phyloP scores from a whole-genome alignment of 2,329 filamentous ascomycete genomes.

The Ploettnerulaceae sp. region DNA sequence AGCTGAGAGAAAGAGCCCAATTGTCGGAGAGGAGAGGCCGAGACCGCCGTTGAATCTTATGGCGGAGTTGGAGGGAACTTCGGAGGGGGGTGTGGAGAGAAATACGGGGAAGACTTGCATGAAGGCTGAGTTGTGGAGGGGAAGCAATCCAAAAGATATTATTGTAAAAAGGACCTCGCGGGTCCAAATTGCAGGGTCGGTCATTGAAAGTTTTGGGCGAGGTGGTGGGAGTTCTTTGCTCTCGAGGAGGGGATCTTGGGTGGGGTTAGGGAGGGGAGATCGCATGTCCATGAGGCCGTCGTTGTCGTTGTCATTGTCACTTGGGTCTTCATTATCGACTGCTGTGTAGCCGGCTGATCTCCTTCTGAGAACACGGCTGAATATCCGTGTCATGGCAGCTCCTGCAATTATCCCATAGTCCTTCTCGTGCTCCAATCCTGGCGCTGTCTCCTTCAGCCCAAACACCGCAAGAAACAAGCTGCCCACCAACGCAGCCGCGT shows the following conservation, averaged over 20 bases:
- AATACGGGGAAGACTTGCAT: slow-evolving; percentile 57
- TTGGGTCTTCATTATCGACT: slow-evolving; percentile 8
- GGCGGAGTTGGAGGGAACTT: slow-evolving; percentile 50
- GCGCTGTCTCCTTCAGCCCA: slow-evolving; percentile 36
- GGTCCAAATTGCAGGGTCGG: slow-evolving; percentile 34
- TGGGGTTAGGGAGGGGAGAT: slow-evolving; percentile 1
- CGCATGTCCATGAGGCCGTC: slow-evolving; percentile 8
- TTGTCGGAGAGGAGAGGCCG: slow-evolving; percentile 60
- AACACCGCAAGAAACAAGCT: slow-evolving; percentile 34
- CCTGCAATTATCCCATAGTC: slow-evolving; percentile 27
- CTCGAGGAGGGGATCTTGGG: neutral
- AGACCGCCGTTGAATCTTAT: slow-evolving; percentile 61
- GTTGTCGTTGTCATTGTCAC: slow-evolving; percentile 8
- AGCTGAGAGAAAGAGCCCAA: slow-evolving; percentile 65
- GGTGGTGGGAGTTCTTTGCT: slow-evolving; percentile 4
- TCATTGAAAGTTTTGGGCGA: slow-evolving; percentile 17
- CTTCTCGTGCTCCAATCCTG: slow-evolving; percentile 29
- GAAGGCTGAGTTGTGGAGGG: slow-evolving; percentile 62
- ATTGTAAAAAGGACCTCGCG: slow-evolving; percentile 43
- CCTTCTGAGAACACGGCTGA: slow-evolving; percentile 10
- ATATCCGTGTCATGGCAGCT: slow-evolving; percentile 10
- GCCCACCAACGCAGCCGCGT: slow-evolving; percentile 28
- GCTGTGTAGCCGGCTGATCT: slow-evolving; percentile 13
- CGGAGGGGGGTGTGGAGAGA: slow-evolving; percentile 51
- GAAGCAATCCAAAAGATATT: slow-evolving; percentile 61